Conservation (phyloP, 2,329 filamentous ascomycete species). For the Colletotrichum sp. region DNA sequence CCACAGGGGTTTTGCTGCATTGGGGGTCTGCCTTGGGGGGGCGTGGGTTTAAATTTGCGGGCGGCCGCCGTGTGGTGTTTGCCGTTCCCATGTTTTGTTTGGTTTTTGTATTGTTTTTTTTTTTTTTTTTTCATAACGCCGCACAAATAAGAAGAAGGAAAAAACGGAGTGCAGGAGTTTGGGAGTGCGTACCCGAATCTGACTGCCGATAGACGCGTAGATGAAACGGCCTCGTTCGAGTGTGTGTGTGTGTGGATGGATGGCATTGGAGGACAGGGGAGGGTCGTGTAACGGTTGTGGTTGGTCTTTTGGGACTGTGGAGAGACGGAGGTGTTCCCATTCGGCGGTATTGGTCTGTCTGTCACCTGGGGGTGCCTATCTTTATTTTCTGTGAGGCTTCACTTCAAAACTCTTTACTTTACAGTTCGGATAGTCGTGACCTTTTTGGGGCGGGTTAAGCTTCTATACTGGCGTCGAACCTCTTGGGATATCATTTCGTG, state of each 20-base stretch:
- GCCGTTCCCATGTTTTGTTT: too few species aligned
- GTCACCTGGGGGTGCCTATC: neutral
- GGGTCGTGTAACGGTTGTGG: neutral
- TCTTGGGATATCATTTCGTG: neutral
- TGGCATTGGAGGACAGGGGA: neutral
- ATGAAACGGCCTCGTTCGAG: slow-evolving; percentile 13
- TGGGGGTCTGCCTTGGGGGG: neutral
- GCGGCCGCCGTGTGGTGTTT: neutral
- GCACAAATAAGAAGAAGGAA: neutral
- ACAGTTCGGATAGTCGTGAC: neutral
- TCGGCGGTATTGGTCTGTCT: neutral
- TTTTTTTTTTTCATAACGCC: neutral
- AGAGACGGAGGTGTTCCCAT: neutral
- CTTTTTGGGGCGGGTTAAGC: neutral
- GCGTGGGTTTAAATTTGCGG: neutral
- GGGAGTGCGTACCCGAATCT: neutral
- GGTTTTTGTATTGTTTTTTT: too few species aligned
- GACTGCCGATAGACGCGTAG: slow-evolving; percentile 13
- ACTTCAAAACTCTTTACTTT: neutral
- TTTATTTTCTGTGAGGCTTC: neutral
- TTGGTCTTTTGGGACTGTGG: neutral
- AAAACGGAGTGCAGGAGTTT: neutral
- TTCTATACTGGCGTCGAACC: neutral
- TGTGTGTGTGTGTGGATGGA: neutral
- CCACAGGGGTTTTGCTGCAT: neutral